Base-by-base conservation (phyloP, 805 yeast genomes). In the Myxozyma nipponensis region DNA sequence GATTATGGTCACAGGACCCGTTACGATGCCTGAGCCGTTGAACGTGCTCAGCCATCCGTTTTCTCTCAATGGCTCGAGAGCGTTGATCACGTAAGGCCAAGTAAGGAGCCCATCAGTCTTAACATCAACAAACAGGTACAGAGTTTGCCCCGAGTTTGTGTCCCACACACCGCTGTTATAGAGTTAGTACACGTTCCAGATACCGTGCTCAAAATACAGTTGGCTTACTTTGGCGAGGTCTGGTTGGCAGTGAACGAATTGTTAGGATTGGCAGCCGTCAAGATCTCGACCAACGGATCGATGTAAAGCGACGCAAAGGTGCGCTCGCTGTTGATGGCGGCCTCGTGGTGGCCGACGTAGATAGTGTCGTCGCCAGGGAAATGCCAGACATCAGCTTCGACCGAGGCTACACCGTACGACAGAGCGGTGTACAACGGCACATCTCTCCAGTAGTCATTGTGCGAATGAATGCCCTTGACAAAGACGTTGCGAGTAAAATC, bases 101-200 rank as follows among this genome's bases (percentile, higher is more conserved):
- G 82, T 75, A 21, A 58, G 52, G n/a, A 62, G 61, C 1, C 69
- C 70, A 21, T 68, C 66, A n/a, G 84, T 78, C 38, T 76, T 76
- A 1, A 80, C 72, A 64, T 85, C 91, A 58, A 84, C 71, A 68
- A 81, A 79, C 26, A 84, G 67, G 62, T 76, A 79, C 18, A 82
- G 65, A 1, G 86, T 77, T n/a, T 71, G 66, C 44, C 69, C 72
- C 0, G 78, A 75, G 32, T 75, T 72, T 42, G 78, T 72, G 49
- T 70, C 69, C 42, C 76, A 75, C 7, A 69, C 63, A 32, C 75
- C 69, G 56, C 69, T 50, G 24, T 6, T 35, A 10, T 15, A n/a
- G 35, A 75, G 38, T 35, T 35, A 17, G 38, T 13, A n/a, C 6
- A 17, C 5, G 18, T 19, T 7, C 26, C 34, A 24, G 23, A 17